Conservation (phyloP, 495 filamentous ascomycete species). For the Aspergillus incahuasiensis region DNA sequence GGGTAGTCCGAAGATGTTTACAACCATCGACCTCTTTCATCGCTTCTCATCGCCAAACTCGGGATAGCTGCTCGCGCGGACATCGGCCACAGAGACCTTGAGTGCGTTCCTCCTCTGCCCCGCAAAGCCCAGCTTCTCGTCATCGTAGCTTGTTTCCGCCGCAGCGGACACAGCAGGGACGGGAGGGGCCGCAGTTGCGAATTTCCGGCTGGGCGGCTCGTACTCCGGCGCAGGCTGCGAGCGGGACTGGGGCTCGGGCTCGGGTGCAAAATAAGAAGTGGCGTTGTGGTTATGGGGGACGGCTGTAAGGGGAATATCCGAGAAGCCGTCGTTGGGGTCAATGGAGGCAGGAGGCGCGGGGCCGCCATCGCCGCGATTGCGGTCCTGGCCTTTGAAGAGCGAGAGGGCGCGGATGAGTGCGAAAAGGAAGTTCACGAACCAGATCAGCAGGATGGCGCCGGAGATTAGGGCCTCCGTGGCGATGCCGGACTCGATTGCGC, state of each 20-base stretch:
- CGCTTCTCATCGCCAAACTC: constrained; percentile 37
- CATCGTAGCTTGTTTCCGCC: constrained; percentile 18
- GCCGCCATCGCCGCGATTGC: constrained; percentile 45
- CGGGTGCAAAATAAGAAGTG: background rate
- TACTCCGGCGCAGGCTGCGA: constrained; percentile 26
- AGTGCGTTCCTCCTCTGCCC: constrained; percentile 37
- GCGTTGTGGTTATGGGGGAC: constrained; percentile 20
- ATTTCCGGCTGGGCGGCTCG: constrained; percentile 12
- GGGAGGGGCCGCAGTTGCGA: background rate
- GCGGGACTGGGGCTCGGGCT: background rate
- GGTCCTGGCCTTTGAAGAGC: constrained; percentile 37
- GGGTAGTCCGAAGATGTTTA: too few species aligned
- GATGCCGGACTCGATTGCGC: constrained; percentile 59
- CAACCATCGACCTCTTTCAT: background rate
- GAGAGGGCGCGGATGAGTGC: constrained; percentile 63
- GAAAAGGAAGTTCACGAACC: constrained; percentile 69
- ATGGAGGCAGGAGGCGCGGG: constrained; percentile 23
- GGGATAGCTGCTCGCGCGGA: constrained; percentile 35
- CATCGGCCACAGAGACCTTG: constrained; percentile 21
- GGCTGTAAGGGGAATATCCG: constrained; percentile 30
- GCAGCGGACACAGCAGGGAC: background rate
- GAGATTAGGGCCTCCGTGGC: constrained; percentile 74
- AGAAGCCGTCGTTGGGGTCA: constrained; percentile 22
- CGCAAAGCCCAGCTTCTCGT: constrained; percentile 46
- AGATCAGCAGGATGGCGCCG: constrained; percentile 61